Percentiles rank a stretch among this genome's conserved stretches.
These are phyloP conservation scores for Pyrus hybrid DNA, from an alignment of 331 rosid species.

Conservation along the genomic window DNA sequence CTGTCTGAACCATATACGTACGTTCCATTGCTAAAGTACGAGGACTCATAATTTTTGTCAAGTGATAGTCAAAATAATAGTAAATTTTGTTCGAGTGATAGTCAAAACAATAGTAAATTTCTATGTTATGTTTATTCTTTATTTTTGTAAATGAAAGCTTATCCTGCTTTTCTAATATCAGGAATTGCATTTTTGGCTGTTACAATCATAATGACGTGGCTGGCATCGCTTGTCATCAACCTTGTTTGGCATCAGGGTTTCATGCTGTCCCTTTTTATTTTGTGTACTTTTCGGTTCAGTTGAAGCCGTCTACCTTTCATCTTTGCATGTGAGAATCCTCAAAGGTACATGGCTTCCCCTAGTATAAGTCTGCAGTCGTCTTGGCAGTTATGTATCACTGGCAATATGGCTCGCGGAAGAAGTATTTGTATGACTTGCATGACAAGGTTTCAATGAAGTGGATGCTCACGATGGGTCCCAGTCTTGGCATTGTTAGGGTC, in stretches of 20 bases:
- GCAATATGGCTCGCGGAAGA: constrained; percentile 83
- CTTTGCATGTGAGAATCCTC: constrained; percentile 50
- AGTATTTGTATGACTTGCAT: constrained; percentile 71
- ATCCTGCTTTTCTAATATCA: constrained; percentile 28
- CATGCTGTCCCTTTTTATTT: constrained; percentile 41
- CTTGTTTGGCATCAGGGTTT: constrained; percentile 69
- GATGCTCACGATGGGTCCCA: constrained; percentile 76
- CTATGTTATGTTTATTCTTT: background rate
- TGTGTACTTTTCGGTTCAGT: constrained; percentile 46
- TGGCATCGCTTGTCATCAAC: constrained; percentile 59
- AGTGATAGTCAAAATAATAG: background rate
- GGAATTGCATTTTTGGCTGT: constrained; percentile 63
- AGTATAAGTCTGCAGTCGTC: constrained; percentile 39
- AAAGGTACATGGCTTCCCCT: constrained; percentile 90
- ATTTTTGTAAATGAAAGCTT: constrained; percentile 2
- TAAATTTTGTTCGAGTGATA: no score
- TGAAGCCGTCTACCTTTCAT: constrained; percentile 64
- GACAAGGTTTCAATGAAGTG: constrained; percentile 78
- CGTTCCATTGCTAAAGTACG: background rate
- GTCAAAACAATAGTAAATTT: background rate
- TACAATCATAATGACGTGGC: constrained; percentile 56
- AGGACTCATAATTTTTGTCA: background rate
- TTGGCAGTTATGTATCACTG: constrained; percentile 62
- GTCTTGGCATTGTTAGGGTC: constrained; percentile 88
- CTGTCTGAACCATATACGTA: background rate